A percentile compares a stretch with the other conserved stretches of the same genome.
phyloP scores from a whole-genome alignment of 2,329 filamentous ascomycete genomes.

The Scedosporium aurantiacum region DNA sequence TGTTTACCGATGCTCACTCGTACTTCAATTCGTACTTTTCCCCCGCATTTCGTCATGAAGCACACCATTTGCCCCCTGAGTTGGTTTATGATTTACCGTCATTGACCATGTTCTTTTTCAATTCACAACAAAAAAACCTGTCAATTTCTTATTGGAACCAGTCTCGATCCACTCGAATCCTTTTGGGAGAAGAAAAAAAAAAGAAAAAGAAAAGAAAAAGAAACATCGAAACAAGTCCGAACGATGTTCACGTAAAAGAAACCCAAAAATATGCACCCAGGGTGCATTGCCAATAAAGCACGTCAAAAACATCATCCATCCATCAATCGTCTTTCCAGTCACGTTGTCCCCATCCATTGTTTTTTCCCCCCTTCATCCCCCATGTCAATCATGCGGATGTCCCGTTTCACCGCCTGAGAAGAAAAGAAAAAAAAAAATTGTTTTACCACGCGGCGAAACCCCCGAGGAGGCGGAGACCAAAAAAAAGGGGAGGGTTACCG shows the following conservation, averaged over 20 bases:
- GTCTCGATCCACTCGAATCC: neutral
- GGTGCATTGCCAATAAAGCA: neutral
- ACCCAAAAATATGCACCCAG: neutral
- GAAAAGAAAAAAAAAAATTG: neutral
- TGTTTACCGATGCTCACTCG: neutral
- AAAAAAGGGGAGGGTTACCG: neutral
- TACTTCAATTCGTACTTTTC: neutral
- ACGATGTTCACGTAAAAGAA: neutral
- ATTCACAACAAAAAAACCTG: neutral
- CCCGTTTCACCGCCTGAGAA: neutral
- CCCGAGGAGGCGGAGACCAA: neutral
- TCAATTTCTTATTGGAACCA: neutral
- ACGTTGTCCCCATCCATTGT: neutral
- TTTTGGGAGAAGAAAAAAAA: neutral
- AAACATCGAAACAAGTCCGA: neutral
- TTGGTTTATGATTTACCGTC: neutral
- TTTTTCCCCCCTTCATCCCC: neutral
- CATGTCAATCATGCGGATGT: neutral
- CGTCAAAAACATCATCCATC: neutral
- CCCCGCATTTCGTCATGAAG: conserved; percentile 1
- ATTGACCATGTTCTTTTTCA: neutral
- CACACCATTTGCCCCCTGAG: neutral
- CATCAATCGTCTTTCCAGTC: neutral
- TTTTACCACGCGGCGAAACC: neutral
- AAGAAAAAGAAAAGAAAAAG: neutral